phyloP scores from a whole-genome alignment of 75 land plant species.

The Pinus albicaulis region DNA sequence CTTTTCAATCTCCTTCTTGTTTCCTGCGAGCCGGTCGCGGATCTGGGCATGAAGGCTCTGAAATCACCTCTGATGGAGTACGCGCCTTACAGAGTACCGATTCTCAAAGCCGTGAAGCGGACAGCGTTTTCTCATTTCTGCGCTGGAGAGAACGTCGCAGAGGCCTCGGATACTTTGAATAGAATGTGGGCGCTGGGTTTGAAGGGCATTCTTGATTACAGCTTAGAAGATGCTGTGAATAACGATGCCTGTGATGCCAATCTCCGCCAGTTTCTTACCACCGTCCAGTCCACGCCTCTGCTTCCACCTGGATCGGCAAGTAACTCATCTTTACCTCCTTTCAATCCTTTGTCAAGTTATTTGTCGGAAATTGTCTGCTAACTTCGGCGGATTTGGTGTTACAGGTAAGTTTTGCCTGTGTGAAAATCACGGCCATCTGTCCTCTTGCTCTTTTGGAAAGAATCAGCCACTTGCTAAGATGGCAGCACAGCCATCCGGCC shows the following conservation, averaged over 20 bases:
- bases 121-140: constrained; percentile 81
- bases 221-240: constrained; percentile 70
- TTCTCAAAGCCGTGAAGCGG: constrained; percentile 27
- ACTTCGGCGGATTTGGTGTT: not conserved
- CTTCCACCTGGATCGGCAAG: constrained; percentile 74
- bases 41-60: constrained; percentile 62
- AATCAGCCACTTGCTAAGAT: constrained; percentile 54
- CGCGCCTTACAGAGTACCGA: constrained; percentile 18
- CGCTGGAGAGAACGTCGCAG: constrained; percentile 62
- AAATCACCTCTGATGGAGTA: constrained; percentile 43
- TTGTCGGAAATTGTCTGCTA: not conserved
- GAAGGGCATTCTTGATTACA: constrained; percentile 61
- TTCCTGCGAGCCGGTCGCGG: constrained; percentile 66
- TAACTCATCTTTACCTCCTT: not conserved
- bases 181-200: constrained; percentile 64
- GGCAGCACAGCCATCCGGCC: constrained; percentile 33
- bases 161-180: constrained; percentile 42
- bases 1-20: constrained; percentile 41
- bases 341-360: not conserved
- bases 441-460: constrained; percentile 58
- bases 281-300: constrained; percentile 39
- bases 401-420: constrained; percentile 32
- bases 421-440: constrained; percentile 75
- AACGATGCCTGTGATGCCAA: constrained; percentile 69
- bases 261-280: constrained; percentile 41